phyloP scores from a whole-genome alignment of 176 grass and related monocot genomes.

The maize (Zea mays) region DNA sequence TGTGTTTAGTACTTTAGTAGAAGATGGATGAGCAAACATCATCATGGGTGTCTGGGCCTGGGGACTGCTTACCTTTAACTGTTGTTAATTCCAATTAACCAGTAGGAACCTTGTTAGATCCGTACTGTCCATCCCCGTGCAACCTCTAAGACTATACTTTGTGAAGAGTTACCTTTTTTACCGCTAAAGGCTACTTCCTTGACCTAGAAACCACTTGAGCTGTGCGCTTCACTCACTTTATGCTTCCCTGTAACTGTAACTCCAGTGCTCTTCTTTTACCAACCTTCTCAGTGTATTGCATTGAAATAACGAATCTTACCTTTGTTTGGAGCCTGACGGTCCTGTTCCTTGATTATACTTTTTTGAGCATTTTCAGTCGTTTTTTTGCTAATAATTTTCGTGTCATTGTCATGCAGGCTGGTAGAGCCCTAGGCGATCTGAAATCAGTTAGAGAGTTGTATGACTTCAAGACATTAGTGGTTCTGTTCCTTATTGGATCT shows the following conservation, averaged over 20 bases:
- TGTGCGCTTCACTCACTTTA: neutral
- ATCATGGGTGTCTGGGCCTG: neutral
- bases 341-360: neutral
- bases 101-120: neutral
- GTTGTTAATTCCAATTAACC: constrained; percentile 3
- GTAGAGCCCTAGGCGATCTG: constrained; percentile 78
- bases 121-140: neutral
- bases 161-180: constrained; percentile 1
- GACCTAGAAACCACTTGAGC: neutral
- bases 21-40: constrained; percentile 21
- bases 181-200: neutral
- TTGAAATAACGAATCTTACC: neutral
- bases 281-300: neutral
- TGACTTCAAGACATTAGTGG: constrained; percentile 86
- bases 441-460: constrained; percentile 87
- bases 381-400: neutral
- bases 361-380: neutral
- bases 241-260: neutral
- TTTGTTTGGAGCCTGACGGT: neutral
- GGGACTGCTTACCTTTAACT: neutral
- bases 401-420: constrained; percentile 57
- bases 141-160: neutral
- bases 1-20: constrained; percentile 27
- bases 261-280: neutral
- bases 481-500: constrained; percentile 88